A percentile compares a stretch with the other conserved stretches of the same genome.
Conservation (phyloP, 257 asterid genomes). For the Solanum corneliomulleri region DNA sequence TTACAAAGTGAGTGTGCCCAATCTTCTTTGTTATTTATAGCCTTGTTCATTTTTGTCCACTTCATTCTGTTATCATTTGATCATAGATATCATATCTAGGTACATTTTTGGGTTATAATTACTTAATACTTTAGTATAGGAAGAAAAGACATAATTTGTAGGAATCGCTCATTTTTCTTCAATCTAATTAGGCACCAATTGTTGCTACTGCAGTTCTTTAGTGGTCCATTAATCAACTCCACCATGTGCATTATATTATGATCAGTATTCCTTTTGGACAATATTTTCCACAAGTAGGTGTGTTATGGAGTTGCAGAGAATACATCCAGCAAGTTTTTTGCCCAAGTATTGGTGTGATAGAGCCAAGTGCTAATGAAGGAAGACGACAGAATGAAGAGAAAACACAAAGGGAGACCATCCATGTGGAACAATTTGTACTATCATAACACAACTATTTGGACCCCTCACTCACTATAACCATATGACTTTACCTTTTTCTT, state of each 20-base stretch:
- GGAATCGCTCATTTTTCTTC: not conserved
- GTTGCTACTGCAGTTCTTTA: not conserved
- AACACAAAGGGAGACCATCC: constrained; percentile 26
- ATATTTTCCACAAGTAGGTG: not conserved
- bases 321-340: not conserved
- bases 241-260: not conserved
- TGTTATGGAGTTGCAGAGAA: not conserved
- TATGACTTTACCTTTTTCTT: not conserved
- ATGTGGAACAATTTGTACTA: constrained; percentile 24
- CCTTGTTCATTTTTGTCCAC: not conserved
- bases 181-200: not conserved
- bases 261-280: not conserved
- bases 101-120: not conserved
- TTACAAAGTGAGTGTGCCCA: not conserved
- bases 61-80: not conserved
- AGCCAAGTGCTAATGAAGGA: not conserved
- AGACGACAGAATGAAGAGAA: not conserved
- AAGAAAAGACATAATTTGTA: not conserved
- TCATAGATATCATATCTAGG: not conserved
- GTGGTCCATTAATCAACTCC: not conserved
- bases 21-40: not conserved
- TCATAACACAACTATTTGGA: constrained; percentile 9
- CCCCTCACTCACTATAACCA: not conserved
- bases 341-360: not conserved
- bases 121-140: not conserved